Evolutionary conservation across 257 asterid genomes (phyloP).

Genomic region (Rehmannia glutinosa): DNA sequence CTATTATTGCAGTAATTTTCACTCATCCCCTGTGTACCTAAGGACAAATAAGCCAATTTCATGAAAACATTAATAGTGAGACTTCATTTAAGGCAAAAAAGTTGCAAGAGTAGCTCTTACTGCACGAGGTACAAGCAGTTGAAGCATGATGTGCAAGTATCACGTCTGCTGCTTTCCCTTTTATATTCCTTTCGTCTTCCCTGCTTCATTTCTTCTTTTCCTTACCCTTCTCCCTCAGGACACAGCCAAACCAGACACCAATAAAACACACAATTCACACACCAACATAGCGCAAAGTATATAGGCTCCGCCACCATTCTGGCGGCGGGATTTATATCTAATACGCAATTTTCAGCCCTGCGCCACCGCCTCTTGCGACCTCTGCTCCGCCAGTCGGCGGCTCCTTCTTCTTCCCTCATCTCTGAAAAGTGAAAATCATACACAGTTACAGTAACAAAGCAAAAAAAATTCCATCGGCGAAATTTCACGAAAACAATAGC

Average conservation of each 20-base stretch:
- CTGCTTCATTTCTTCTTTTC: not conserved
- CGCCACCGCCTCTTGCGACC: not conserved
- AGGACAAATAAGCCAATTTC: not conserved
- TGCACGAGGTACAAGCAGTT: conserved; percentile 7
- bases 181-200: not conserved
- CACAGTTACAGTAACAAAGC: not conserved
- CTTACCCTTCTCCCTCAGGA: not conserved
- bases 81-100: not conserved
- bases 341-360: not conserved
- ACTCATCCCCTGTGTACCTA: not conserved
- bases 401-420: not conserved
- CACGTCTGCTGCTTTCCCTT: not conserved
- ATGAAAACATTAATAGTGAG: not conserved
- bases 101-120: not conserved
- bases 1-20: not conserved
- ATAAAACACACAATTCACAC: not conserved
- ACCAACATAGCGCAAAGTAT: not conserved
- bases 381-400: conserved; percentile 3
- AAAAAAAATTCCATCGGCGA: too few species aligned
- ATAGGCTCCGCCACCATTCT: conserved; percentile 1
- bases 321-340: not conserved
- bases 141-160: conserved; percentile 13
- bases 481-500: too few species aligned
- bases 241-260: not conserved
- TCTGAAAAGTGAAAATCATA: not conserved